A percentile compares a stretch with the other conserved stretches of the same genome.
Conservation (phyloP, 2,329 filamentous ascomycete genomes). For the Phoma sp. region DNA sequence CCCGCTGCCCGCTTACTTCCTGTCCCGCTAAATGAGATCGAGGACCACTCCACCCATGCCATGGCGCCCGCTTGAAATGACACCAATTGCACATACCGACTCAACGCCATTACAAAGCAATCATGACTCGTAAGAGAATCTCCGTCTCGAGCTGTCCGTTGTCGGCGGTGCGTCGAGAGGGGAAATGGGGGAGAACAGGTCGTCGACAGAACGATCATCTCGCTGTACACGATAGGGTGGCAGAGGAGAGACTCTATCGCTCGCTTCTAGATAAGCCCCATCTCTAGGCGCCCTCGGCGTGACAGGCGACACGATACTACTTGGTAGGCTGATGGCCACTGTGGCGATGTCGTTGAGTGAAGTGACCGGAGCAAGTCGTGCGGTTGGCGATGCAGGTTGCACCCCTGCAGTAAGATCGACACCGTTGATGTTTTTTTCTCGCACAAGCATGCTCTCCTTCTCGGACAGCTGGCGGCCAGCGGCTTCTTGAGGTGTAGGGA, state of each 20-base stretch:
- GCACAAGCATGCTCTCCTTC: slow-evolving; percentile 55
- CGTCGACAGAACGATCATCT: slow-evolving; percentile 33
- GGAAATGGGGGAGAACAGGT: slow-evolving; percentile 43
- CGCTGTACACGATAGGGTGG: slow-evolving; percentile 26
- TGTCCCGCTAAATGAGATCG: slow-evolving; percentile 1
- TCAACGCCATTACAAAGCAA: not conserved
- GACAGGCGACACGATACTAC: slow-evolving; percentile 33
- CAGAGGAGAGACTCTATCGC: slow-evolving; percentile 40
- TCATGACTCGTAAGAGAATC: slow-evolving; percentile 50
- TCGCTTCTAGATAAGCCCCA: slow-evolving; percentile 39
- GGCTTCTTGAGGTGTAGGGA: slow-evolving; percentile 59
- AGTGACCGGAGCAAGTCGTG: slow-evolving; percentile 4
- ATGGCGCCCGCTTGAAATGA: slow-evolving; percentile 1
- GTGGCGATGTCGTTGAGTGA: slow-evolving; percentile 32
- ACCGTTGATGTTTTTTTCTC: slow-evolving; percentile 55
- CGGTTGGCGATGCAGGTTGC: slow-evolving; percentile 12
- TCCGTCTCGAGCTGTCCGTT: slow-evolving; percentile 36
- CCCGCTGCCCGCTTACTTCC: slow-evolving; percentile 1
- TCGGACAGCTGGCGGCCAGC: slow-evolving; percentile 55
- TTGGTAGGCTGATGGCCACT: slow-evolving; percentile 32
- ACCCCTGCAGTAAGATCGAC: slow-evolving; percentile 40
- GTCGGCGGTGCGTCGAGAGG: slow-evolving; percentile 36
- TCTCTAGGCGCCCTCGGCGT: slow-evolving; percentile 41
- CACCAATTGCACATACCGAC: not conserved
- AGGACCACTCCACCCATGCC: not conserved